Evolutionary conservation across 2,329 filamentous ascomycete genomes (phyloP).

Genomic region (Lojkania enalia): DNA sequence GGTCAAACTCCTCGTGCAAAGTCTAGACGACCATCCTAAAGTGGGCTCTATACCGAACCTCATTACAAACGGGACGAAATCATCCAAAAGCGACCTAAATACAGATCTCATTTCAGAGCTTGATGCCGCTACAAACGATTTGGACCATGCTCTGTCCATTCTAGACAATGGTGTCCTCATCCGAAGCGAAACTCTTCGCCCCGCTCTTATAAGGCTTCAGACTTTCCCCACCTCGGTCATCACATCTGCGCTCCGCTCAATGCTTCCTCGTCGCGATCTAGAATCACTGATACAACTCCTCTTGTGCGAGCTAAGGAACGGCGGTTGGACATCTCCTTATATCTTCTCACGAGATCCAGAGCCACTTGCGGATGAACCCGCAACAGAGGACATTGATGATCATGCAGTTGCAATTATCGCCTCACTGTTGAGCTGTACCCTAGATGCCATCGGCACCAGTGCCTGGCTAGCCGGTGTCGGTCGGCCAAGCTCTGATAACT

Average conservation of each 20-base stretch:
- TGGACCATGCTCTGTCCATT: slow-evolving; percentile 69
- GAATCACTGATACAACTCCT: slow-evolving; percentile 73
- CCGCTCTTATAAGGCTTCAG: slow-evolving; percentile 71
- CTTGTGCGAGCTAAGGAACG: slow-evolving; percentile 71
- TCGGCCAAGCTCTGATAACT: slow-evolving; percentile 58
- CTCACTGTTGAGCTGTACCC: slow-evolving; percentile 70
- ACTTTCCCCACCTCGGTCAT: slow-evolving; percentile 64
- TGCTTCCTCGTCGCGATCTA: slow-evolving; percentile 68
- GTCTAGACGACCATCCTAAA: slow-evolving; percentile 57
- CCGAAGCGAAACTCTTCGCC: slow-evolving; percentile 65
- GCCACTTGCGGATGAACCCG: slow-evolving; percentile 21
- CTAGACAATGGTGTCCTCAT: slow-evolving; percentile 66
- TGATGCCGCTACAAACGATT: slow-evolving; percentile 54
- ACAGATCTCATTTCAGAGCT: slow-evolving; percentile 45
- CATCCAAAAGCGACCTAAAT: slow-evolving; percentile 34
- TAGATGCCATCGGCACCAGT: slow-evolving; percentile 74
- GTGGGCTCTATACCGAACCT: slow-evolving; percentile 45
- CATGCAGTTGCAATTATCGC: slow-evolving; percentile 72
- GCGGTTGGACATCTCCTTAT: slow-evolving; percentile 76
- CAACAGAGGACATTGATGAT: slow-evolving; percentile 62
- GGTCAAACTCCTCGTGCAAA: slow-evolving; percentile 69
- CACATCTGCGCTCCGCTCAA: slow-evolving; percentile 64
- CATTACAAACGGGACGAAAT: slow-evolving; percentile 34
- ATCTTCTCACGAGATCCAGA: slow-evolving; percentile 61
- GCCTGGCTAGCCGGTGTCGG: slow-evolving; percentile 63